phyloP scores from a whole-genome alignment of 1,284 basidiomycete genomes.

The Sporisorium sorghi region DNA sequence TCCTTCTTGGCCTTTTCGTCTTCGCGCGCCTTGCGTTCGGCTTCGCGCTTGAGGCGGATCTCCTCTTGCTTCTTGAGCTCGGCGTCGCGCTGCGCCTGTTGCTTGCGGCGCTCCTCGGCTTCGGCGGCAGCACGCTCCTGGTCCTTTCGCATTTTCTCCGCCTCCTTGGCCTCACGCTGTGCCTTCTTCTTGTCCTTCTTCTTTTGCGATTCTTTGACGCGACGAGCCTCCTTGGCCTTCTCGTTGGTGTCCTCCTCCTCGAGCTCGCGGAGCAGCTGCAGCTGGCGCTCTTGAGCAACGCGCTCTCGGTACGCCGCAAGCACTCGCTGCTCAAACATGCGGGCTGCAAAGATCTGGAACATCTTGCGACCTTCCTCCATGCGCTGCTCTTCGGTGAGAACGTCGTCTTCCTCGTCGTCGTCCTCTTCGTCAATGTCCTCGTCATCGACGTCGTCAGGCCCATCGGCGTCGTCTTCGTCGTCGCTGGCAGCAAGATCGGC shows the following conservation, averaged over 20 bases:
- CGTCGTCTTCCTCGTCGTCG: slow-evolving; percentile 72
- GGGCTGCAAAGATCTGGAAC: slow-evolving; percentile 99
- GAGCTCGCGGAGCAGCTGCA: slow-evolving; percentile 85
- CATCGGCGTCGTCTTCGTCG: slow-evolving; percentile 49
- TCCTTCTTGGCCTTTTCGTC: slow-evolving; percentile 72
- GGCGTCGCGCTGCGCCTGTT: slow-evolving; percentile 74
- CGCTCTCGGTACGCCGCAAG: slow-evolving; percentile 87
- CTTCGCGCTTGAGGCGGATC: slow-evolving; percentile 74
- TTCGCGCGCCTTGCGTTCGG: slow-evolving; percentile 72
- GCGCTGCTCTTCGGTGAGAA: slow-evolving; percentile 78
- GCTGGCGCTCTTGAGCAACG: slow-evolving; percentile 89
- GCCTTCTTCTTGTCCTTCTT: slow-evolving; percentile 96
- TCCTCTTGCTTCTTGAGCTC: slow-evolving; percentile 75
- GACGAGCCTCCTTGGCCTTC: slow-evolving; percentile 89
- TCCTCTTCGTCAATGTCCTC: slow-evolving; percentile 73
- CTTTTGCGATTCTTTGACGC: slow-evolving; percentile 94
- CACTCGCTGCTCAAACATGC: slow-evolving; percentile 98
- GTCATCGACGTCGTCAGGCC: slow-evolving; percentile 68
- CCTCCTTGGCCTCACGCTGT: slow-evolving; percentile 87
- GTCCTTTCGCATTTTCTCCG: slow-evolving; percentile 82
- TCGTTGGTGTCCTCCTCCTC: slow-evolving; percentile 86
- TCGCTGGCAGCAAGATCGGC: slow-evolving; percentile 71
- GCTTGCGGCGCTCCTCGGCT: slow-evolving; percentile 76
- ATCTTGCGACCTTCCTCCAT: slow-evolving; percentile 98
- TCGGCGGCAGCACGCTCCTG: slow-evolving; percentile 70